Conservation (phyloP, 345 rosid species). For the Laguncularia racemosa region DNA sequence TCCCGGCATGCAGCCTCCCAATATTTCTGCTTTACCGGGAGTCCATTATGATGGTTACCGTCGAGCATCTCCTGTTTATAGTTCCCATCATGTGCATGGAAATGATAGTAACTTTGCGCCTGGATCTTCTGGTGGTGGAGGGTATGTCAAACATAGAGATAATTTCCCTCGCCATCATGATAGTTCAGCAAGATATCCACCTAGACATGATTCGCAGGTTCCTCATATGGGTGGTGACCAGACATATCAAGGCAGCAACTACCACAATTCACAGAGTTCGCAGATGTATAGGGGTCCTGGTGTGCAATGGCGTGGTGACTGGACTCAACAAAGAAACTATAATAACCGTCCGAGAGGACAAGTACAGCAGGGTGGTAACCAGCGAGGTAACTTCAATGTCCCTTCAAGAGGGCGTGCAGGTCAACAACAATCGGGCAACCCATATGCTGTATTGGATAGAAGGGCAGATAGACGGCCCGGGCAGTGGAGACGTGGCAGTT, state of each 20-base stretch:
- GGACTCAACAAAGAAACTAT: slow-evolving; percentile 5
- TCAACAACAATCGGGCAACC: slow-evolving; percentile 18
- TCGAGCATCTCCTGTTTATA: not conserved
- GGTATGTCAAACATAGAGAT: slow-evolving; percentile 12
- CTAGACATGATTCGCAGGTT: slow-evolving; percentile 14
- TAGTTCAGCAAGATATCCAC: slow-evolving; percentile 21
- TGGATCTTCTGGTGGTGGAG: slow-evolving; percentile 7
- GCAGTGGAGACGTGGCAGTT: slow-evolving; percentile 11
- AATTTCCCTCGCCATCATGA: slow-evolving; percentile 13
- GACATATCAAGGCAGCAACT: slow-evolving; percentile 19
- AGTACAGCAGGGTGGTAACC: not conserved
- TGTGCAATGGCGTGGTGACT: slow-evolving; percentile 8
- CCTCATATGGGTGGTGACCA: slow-evolving; percentile 3
- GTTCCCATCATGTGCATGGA: slow-evolving; percentile 3
- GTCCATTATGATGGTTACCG: slow-evolving; percentile 16
- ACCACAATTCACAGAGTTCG: slow-evolving; percentile 24
- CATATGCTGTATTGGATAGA: slow-evolving; percentile 29
- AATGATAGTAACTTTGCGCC: slow-evolving; percentile 19
- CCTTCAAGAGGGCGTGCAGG: slow-evolving; percentile 26
- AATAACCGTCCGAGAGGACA: not conserved
- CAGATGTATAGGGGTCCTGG: slow-evolving; percentile 21
- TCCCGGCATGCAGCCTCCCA: slow-evolving; percentile 4
- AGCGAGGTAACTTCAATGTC: not conserved
- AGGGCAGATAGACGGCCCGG: slow-evolving; percentile 15
- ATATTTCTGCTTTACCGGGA: slow-evolving; percentile 8